These are phyloP conservation scores for Phytophthora meadii DNA, from an alignment of 352 stramenopile species.

Conservation along the genomic window DNA sequence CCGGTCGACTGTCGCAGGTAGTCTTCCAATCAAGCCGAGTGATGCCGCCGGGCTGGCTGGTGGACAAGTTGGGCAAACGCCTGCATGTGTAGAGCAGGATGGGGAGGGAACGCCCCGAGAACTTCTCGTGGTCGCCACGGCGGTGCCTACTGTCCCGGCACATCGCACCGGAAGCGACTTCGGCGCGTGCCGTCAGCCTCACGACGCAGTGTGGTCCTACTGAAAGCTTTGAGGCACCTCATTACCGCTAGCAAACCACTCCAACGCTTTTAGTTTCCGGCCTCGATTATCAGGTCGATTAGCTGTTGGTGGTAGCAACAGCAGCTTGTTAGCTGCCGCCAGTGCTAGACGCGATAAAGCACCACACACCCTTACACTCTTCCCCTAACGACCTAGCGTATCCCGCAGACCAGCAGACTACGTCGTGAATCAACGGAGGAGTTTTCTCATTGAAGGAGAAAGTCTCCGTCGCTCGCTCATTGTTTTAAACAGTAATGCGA, in stretches of 20 bases:
- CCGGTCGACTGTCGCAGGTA: constrained; percentile 29
- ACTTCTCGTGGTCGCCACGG: constrained; percentile 20
- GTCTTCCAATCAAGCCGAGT: constrained; percentile 22
- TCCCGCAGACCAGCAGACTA: too few species aligned
- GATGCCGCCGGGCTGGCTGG: constrained; percentile 3
- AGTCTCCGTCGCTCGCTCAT: too few species aligned
- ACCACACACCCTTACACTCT: too few species aligned
- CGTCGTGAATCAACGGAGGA: too few species aligned
- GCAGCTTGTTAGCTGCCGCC: too few species aligned
- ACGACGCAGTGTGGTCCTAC: too few species aligned
- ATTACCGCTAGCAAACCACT: too few species aligned
- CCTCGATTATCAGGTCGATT: not conserved
- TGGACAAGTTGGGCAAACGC: constrained; percentile 6
- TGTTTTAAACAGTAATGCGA: too few species aligned
- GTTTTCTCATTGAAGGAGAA: too few species aligned
- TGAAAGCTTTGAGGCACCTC: constrained; percentile 6
- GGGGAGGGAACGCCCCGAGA: not conserved
- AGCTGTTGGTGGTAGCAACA: too few species aligned
- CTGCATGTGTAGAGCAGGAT: not conserved
- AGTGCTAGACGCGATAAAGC: too few species aligned
- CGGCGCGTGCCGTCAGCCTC: not conserved
- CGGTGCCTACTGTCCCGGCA: not conserved
- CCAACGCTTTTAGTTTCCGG: not conserved
- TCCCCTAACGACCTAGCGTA: too few species aligned
- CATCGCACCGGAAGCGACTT: constrained; percentile 18